phyloP scores from a whole-genome alignment of 2,329 filamentous ascomycete species.

The Talaromyces sp. region DNA sequence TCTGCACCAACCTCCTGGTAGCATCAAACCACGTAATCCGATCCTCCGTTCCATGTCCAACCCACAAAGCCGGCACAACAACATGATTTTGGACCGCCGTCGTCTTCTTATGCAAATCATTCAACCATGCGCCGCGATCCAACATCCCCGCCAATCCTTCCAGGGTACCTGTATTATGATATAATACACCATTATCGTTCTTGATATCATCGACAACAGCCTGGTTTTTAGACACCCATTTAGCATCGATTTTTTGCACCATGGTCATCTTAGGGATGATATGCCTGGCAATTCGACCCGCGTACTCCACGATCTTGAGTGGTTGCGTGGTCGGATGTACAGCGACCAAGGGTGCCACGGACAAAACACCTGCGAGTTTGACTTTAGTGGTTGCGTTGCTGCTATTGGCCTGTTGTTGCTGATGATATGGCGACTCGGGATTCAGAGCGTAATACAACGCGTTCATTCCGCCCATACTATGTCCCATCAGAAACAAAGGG shows the following conservation, averaged over 20 bases:
- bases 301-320: conserved; percentile 6
- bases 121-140: conserved; percentile 62
- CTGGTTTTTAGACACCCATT: conserved; percentile 53
- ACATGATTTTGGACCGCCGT: conserved; percentile 17
- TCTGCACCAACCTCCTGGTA: conserved; percentile 59
- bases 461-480: conserved; percentile 86
- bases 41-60: conserved; percentile 74
- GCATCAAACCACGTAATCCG: conserved; percentile 61
- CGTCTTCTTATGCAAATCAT: conserved; percentile 38
- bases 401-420: not conserved
- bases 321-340: conserved; percentile 59
- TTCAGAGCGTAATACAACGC: conserved; percentile 56
- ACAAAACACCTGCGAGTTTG: conserved; percentile 48
- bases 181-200: conserved; percentile 44
- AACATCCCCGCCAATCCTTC: conserved; percentile 72
- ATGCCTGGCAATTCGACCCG: conserved; percentile 1
- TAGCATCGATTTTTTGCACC: not conserved
- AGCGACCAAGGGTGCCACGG: conserved; percentile 81
- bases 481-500: conserved; percentile 74
- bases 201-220: not conserved
- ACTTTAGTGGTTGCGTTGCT: not conserved
- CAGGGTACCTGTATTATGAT: conserved; percentile 81
- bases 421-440: conserved; percentile 24
- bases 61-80: conserved; percentile 58
- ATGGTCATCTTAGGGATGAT: conserved; percentile 11